Evolutionary conservation across 495 filamentous ascomycete species (phyloP).

Genomic region (Penicillium diatomitis): DNA sequence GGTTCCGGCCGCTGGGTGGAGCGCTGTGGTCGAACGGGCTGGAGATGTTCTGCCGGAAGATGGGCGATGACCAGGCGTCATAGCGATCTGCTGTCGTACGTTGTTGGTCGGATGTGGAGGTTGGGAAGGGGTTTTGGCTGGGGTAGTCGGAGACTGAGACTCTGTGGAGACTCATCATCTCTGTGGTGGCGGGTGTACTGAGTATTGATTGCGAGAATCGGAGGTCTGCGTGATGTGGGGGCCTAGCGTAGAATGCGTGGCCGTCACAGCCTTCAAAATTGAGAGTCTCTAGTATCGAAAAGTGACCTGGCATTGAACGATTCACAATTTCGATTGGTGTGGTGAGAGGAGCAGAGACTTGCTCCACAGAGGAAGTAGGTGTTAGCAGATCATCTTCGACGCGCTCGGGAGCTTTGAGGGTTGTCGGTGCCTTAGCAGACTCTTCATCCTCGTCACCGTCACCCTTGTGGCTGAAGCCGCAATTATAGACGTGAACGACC

Average conservation of each 20-base stretch:
- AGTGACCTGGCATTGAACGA: slow-evolving; percentile 14
- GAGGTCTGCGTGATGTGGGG: slow-evolving; percentile 27
- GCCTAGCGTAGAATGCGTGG: slow-evolving; percentile 21
- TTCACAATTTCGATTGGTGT: slow-evolving; percentile 22
- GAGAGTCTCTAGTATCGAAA: slow-evolving; percentile 24
- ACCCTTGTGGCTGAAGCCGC: slow-evolving; percentile 27
- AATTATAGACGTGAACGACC: slow-evolving; percentile 32
- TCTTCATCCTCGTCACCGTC: slow-evolving; percentile 26
- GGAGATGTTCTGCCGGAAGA: slow-evolving; percentile 36
- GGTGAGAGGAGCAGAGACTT: slow-evolving; percentile 19
- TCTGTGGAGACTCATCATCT: slow-evolving; percentile 26
- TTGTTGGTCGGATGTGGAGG: slow-evolving; percentile 19
- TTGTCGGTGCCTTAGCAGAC: neutral
- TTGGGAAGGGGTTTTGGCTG: slow-evolving; percentile 16
- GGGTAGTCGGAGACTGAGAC: slow-evolving; percentile 27
- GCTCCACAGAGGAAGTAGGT: slow-evolving; percentile 24
- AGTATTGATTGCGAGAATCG: slow-evolving; percentile 26
- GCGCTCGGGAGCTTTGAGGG: slow-evolving; percentile 20
- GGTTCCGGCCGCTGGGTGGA: slow-evolving; percentile 12
- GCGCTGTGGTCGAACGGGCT: slow-evolving; percentile 24
- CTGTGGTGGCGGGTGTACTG: slow-evolving; percentile 21
- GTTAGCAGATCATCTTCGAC: slow-evolving; percentile 22
- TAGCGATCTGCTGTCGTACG: too few species aligned
- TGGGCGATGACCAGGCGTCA: slow-evolving; percentile 28
- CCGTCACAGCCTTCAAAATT: slow-evolving; percentile 26